Evolutionary conservation across 2,329 filamentous ascomycete species (phyloP).

Genomic region (Paracoccidioides brasiliensis): DNA sequence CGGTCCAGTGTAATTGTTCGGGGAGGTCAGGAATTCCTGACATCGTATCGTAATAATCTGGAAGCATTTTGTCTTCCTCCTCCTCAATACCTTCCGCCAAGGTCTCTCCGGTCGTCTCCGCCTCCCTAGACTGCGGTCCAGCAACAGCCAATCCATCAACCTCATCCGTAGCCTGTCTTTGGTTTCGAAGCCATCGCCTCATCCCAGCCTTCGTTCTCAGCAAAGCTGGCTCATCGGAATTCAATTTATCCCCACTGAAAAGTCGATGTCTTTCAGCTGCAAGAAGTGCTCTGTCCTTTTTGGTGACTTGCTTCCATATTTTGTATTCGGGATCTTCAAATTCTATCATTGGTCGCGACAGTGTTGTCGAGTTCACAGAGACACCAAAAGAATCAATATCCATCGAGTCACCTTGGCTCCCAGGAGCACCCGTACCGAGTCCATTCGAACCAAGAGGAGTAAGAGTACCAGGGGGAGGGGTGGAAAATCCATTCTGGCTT

Average conservation of each 20-base stretch:
- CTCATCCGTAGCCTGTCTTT: slow-evolving; percentile 51
- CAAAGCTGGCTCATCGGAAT: slow-evolving; percentile 75
- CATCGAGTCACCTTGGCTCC: slow-evolving; percentile 70
- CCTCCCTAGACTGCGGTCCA: slow-evolving; percentile 33
- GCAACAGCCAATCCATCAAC: slow-evolving; percentile 33
- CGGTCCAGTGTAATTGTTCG: slow-evolving; percentile 67
- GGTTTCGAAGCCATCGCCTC: slow-evolving; percentile 71
- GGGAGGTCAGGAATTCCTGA: slow-evolving; percentile 76
- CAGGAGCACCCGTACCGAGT: slow-evolving; percentile 42
- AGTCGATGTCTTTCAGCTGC: slow-evolving; percentile 76
- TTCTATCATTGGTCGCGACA: slow-evolving; percentile 60
- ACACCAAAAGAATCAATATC: slow-evolving; percentile 65
- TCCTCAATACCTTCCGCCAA: slow-evolving; percentile 91
- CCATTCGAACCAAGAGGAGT: slow-evolving; percentile 65
- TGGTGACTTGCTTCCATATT: slow-evolving; percentile 97
- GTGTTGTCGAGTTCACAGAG: slow-evolving; percentile 52
- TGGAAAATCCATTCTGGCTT: slow-evolving; percentile 71
- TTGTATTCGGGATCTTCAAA: slow-evolving; percentile 87
- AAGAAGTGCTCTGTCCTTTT: slow-evolving; percentile 79
- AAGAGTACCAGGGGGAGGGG: slow-evolving; percentile 62
- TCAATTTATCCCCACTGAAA: slow-evolving; percentile 73
- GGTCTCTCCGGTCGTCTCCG: slow-evolving; percentile 51
- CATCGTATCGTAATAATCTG: slow-evolving; percentile 87
- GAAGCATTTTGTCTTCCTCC: slow-evolving; percentile 69
- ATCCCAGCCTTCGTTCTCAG: slow-evolving; percentile 77